Conservation (phyloP, 352 stramenopile species). For the Pythium coloratum region DNA sequence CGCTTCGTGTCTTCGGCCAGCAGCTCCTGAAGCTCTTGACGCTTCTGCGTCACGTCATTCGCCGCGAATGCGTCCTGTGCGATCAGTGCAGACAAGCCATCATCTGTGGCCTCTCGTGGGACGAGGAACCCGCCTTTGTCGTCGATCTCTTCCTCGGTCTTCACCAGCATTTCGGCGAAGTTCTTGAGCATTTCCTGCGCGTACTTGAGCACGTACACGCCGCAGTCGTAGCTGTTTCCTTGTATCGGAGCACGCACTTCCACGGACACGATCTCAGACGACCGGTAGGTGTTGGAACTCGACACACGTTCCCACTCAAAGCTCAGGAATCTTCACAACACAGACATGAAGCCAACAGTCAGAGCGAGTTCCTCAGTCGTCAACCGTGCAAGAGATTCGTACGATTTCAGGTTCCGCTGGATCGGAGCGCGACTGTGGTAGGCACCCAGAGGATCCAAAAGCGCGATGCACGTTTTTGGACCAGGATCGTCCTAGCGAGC, state of each 20-base stretch:
- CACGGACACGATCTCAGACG: conserved; percentile 16
- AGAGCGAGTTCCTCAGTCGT: background rate
- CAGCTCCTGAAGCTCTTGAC: conserved; percentile 19
- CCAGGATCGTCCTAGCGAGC: conserved; percentile 1
- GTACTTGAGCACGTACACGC: conserved; percentile 30
- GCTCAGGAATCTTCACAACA: conserved; percentile 12
- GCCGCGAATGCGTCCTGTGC: conserved; percentile 16
- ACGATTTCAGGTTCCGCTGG: conserved; percentile 57
- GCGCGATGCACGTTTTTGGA: conserved; percentile 50
- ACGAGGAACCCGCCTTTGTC: conserved; percentile 7
- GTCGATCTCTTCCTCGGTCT: background rate
- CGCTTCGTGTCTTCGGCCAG: conserved; percentile 19
- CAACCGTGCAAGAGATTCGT: conserved; percentile 17
- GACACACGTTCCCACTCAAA: conserved; percentile 56
- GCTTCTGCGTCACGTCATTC: conserved; percentile 20
- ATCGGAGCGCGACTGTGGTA: conserved; percentile 70
- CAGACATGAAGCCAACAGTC: background rate
- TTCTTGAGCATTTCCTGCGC: conserved; percentile 26
- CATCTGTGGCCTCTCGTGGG: conserved; percentile 15
- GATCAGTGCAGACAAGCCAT: conserved; percentile 14
- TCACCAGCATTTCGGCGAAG: conserved; percentile 11
- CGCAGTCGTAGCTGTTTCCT: conserved; percentile 25
- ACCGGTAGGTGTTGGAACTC: conserved; percentile 56
- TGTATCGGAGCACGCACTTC: conserved; percentile 17
- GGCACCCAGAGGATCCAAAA: conserved; percentile 68